Percentiles rank a stretch among this genome's conserved stretches.
These are phyloP conservation scores for Shiraia sp. DNA, from an alignment of 2,329 filamentous ascomycete genomes.

Conservation along the genomic window DNA sequence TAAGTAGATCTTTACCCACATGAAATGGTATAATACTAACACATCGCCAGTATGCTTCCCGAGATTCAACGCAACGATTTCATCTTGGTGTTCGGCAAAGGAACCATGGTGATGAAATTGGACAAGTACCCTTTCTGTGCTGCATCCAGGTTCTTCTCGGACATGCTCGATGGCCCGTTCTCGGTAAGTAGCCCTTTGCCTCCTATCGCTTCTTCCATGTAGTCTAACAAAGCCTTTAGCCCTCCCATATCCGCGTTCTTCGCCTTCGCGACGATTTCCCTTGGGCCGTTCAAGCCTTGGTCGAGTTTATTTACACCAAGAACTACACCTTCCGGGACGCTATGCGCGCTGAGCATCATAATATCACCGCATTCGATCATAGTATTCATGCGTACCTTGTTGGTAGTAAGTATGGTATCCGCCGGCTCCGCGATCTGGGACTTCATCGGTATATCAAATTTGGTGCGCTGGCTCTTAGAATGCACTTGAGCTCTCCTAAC, in stretches of 20 bases:
- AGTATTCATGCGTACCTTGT: slow-evolving; percentile 31
- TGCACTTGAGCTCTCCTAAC: slow-evolving; percentile 3
- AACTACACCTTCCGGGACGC: slow-evolving; percentile 20
- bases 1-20: slow-evolving; percentile 1
- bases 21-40: slow-evolving; percentile 1
- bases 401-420: slow-evolving; percentile 24
- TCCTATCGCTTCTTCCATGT: not conserved
- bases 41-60: slow-evolving; percentile 9
- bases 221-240: slow-evolving; percentile 1
- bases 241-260: slow-evolving; percentile 11
- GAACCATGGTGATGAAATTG: slow-evolving; percentile 15
- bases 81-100: slow-evolving; percentile 19
- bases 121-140: slow-evolving; percentile 18
- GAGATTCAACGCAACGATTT: slow-evolving; percentile 15
- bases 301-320: slow-evolving; percentile 22
- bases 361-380: slow-evolving; percentile 26
- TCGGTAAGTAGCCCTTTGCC: slow-evolving; percentile 2
- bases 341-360: slow-evolving; percentile 9
- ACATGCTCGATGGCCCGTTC: slow-evolving; percentile 13
- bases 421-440: slow-evolving; percentile 12
- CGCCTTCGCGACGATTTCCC: slow-evolving; percentile 28
- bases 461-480: slow-evolving; percentile 9
- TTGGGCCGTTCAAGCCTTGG: slow-evolving; percentile 19
- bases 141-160: slow-evolving; percentile 19
- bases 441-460: slow-evolving; percentile 15